These are phyloP conservation scores for Colletotrichum sp. DNA, from an alignment of 2,329 filamentous ascomycete genomes.

Conservation along the genomic window DNA sequence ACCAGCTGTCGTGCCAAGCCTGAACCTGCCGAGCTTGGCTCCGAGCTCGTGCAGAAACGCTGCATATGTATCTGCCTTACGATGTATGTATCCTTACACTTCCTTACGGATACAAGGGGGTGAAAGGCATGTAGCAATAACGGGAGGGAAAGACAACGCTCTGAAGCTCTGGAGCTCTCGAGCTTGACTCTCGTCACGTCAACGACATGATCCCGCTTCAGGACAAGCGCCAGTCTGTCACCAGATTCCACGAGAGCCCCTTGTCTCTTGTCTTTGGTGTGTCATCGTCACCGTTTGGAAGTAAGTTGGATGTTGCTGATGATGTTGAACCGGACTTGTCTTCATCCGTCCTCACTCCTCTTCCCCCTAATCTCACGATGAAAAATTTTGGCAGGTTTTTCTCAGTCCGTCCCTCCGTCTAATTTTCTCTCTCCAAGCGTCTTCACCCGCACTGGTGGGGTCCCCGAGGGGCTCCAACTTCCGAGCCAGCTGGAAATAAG, in stretches of 20 bases:
- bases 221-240: slow-evolving; percentile 4
- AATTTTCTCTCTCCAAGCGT: not conserved
- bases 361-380: not conserved
- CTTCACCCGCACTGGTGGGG: slow-evolving; percentile 8
- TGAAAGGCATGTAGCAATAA: not conserved
- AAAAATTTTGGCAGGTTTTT: not conserved
- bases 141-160: not conserved
- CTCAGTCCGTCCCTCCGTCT: not conserved
- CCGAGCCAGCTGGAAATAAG: not conserved
- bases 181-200: not conserved
- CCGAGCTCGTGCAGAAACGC: slow-evolving; percentile 17
- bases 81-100: not conserved
- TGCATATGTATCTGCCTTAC: not conserved
- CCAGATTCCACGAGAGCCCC: not conserved
- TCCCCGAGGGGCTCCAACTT: not conserved
- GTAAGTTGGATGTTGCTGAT: not conserved
- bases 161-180: not conserved
- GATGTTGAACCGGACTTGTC: not conserved
- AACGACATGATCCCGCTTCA: not conserved
- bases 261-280: not conserved
- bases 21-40: slow-evolving; percentile 19
- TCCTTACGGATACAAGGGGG: not conserved
- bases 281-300: not conserved
- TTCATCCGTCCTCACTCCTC: not conserved
- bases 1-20: slow-evolving; percentile 11